phyloP scores from a whole-genome alignment of 2,329 filamentous ascomycete genomes.

The Herpotrichia juniperi region DNA sequence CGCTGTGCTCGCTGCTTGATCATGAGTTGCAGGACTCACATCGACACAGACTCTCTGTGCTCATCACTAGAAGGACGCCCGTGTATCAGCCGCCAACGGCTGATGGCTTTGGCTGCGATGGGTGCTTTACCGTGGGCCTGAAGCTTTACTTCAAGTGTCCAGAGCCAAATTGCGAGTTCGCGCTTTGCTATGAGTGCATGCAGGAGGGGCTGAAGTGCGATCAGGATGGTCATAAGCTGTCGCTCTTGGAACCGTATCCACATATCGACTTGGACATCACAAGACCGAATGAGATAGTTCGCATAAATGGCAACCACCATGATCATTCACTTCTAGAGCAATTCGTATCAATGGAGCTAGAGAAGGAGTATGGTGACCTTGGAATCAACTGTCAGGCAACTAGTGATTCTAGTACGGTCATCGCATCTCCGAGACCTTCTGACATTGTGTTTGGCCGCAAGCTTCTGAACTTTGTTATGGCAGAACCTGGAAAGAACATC shows the following conservation, averaged over 20 bases:
- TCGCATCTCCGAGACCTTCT: neutral
- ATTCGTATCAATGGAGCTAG: conserved; percentile 21
- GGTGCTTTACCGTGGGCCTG: too few species aligned
- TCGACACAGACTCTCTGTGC: neutral
- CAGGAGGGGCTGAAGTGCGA: too few species aligned
- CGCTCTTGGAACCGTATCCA: conserved; percentile 12
- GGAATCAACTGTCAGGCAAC: conserved; percentile 3
- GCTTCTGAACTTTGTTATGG: conserved; percentile 10
- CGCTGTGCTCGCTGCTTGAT: neutral
- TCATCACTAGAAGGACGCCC: too few species aligned
- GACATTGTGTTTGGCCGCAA: conserved; percentile 3
- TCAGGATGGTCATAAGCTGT: too few species aligned
- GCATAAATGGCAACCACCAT: neutral
- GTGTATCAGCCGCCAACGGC: too few species aligned
- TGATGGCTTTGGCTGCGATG: too few species aligned
- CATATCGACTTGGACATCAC: conserved; percentile 14
- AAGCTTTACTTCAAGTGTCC: too few species aligned
- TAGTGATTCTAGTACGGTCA: conserved; percentile 6
- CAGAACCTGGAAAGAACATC: conserved; percentile 15
- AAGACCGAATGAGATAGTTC: neutral
- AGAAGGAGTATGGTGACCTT: conserved; percentile 26
- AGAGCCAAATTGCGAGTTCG: too few species aligned
- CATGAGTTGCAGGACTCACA: neutral
- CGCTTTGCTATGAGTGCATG: too few species aligned
- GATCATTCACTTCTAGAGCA: conserved; percentile 4